A percentile compares a stretch with the other conserved stretches of the same genome.
Evolutionary conservation across 2,329 filamentous ascomycete genomes (phyloP).

Genomic region (Orbilia blumenaviensis): DNA sequence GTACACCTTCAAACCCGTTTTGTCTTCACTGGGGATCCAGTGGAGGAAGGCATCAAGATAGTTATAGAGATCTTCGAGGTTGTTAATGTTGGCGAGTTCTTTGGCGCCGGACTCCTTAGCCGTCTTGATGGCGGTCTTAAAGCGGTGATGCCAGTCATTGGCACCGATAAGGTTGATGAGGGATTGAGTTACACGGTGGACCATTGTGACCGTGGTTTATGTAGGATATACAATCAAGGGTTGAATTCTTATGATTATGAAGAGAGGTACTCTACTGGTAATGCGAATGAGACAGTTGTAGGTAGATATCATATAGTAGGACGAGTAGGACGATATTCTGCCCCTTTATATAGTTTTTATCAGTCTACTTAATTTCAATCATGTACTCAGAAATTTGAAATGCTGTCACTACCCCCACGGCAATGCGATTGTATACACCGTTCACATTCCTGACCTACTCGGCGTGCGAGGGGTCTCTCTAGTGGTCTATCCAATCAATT

Average conservation of each 20-base stretch:
- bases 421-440: no score
- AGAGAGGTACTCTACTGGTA: no score
- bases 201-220: not conserved
- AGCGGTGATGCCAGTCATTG: slow-evolving; percentile 52
- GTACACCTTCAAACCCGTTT: slow-evolving; percentile 60
- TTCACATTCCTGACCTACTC: no score
- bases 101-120: slow-evolving; percentile 45
- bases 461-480: no score
- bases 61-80: slow-evolving; percentile 45
- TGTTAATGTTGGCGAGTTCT: slow-evolving; percentile 50
- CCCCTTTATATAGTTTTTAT: no score
- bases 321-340: no score
- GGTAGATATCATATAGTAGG: no score
- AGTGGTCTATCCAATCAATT: no score
- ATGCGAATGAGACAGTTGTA: no score
- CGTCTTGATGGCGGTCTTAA: slow-evolving; percentile 47
- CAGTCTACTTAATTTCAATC: no score
- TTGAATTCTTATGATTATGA: not conserved
- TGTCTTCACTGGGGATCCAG: slow-evolving; percentile 61
- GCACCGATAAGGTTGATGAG: slow-evolving; percentile 51
- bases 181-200: slow-evolving; percentile 28
- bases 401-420: no score
- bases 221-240: not conserved
- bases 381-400: no score
- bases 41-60: slow-evolving; percentile 59